Evolutionary conservation across 1,284 basidiomycete genomes (phyloP), one percentile per base, ranked within the genome.

Genomic region (Phellopilus nigrolimitatus): DNA sequence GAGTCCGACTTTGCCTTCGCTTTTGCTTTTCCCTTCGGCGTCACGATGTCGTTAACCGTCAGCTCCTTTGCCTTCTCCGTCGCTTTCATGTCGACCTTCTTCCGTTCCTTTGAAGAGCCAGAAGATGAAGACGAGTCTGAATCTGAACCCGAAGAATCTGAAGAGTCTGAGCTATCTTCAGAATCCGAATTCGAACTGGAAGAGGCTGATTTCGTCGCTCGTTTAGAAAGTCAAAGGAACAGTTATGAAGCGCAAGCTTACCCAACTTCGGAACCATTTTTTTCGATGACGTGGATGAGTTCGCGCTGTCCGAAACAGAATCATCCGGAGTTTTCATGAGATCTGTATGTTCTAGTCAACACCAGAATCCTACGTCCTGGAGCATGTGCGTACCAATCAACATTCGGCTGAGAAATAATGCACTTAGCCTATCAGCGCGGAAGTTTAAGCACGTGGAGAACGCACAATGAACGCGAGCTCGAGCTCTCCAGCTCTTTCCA

Each of bases 101-200:
- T 15, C 17, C 28, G 31, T 41, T 19, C 21, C 17, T 49, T 49
- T 22, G 19, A 22, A 19, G 46, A 37, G 38, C 12, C 38, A 40
- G 40, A 28, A 12, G 40, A 25, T 13, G 40, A 28, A 42, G 40
- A 42, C 21, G 34, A 51, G 24, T 56, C 44, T 42, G 54, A 41
- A 44, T 56, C 47, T 24, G 49, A 56, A 44, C 28, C 36, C 12
- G 69, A 61, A 50, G 65, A 63, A 47, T 60, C 54, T 17, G 62
- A 65, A 55, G 51, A 43, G 24, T n/a, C 41, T 38, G 58, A 57
- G 30, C 47, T 45, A 19, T 59, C 57, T 28, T 55, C 56, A 9
- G 68, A 66, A 45, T 60, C 60, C n/a, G 65, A 64, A 15, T 65
- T 66, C 10, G 66, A 62, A 49, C 58, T 56, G 17, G 66, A 66